A percentile compares a stretch with the other conserved stretches of the same genome.
Evolutionary conservation across 179 eudicot species (phyloP).

Genomic region (Heliamphora pulchella): DNA sequence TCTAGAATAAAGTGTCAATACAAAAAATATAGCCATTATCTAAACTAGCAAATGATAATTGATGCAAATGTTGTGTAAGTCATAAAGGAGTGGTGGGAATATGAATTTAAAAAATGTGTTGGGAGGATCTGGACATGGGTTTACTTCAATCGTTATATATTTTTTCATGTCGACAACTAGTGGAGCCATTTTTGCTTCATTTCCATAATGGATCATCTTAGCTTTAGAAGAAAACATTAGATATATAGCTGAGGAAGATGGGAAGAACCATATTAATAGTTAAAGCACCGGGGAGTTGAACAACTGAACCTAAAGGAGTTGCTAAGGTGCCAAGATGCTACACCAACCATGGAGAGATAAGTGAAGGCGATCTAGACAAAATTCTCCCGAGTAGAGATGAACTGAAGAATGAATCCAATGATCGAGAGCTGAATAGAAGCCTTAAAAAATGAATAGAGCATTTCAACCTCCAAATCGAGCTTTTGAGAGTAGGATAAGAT

Average conservation of each 20-base stretch:
- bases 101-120: too few relatives aligned
- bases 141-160: too few relatives aligned
- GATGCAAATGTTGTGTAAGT: background rate
- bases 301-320: too few relatives aligned
- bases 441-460: slow-evolving; percentile 63
- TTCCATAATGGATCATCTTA: too few relatives aligned
- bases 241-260: too few relatives aligned
- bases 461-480: slow-evolving; percentile 53
- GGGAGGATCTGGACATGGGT: too few relatives aligned
- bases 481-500: slow-evolving; percentile 53
- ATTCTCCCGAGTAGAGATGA: slow-evolving; percentile 58
- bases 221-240: too few relatives aligned
- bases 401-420: slow-evolving; percentile 87
- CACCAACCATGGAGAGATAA: slow-evolving; percentile 79
- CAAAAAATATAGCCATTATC: background rate
- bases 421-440: slow-evolving; percentile 75
- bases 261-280: too few relatives aligned
- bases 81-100: background rate
- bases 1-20: background rate
- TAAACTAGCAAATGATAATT: background rate
- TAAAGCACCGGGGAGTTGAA: too few relatives aligned
- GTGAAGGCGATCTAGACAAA: slow-evolving; percentile 62
- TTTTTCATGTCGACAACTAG: too few relatives aligned
- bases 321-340: too few relatives aligned
- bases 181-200: too few relatives aligned